Evolutionary conservation across 192 early-diverging fungal species (phyloP), one percentile per base, ranked within the genome.

Genomic region (Rhizophagus clarus): DNA sequence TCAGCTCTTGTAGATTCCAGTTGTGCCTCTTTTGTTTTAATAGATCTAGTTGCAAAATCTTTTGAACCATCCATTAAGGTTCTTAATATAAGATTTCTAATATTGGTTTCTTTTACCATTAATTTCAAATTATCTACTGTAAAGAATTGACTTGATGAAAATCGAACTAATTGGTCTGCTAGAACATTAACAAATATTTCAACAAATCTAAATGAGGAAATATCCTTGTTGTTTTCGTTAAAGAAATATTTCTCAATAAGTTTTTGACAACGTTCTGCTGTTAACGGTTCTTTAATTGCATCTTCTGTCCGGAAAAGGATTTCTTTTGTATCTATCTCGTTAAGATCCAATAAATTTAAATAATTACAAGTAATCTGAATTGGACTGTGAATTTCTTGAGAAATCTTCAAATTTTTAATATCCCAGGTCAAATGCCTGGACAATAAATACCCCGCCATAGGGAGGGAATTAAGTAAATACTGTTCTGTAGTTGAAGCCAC

Each of bases 141-240:
- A 29, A 81, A 81, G 47, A 40, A 81, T 28, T 63, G n/a, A 63
- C 80, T 77, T 68, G 64, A 60, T 6, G 80, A 77, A n/a, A 81
- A 68, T 62, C 80, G 34, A n/a, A 81, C 61, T 66, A 81, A 78
- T 69, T 81, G 80, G 47, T 81, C 76, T 14, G 80, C 80, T 22
- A 81, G 45, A 22, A 81, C 80, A 56, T 56, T 75, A 69, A 81
- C 66, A 69, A 81, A 81, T 4, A 81, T 77, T 45, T 81, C 75
- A 4, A 81, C 22, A 56, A 81, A 81, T 34, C 80, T 37, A 77
- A 40, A 78, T 29, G 80, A 81, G 0, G 22, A 66, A 24, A 77
- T 68, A 42, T 56, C 37, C 0, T 34, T 14, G 14, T 8, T 34
- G 24, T 71, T 79, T 17, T 61, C 31, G 9, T 68, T 22, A 71